phyloP scores from a whole-genome alignment of 2,329 filamentous ascomycete genomes.

The Podosphaera fusca region DNA sequence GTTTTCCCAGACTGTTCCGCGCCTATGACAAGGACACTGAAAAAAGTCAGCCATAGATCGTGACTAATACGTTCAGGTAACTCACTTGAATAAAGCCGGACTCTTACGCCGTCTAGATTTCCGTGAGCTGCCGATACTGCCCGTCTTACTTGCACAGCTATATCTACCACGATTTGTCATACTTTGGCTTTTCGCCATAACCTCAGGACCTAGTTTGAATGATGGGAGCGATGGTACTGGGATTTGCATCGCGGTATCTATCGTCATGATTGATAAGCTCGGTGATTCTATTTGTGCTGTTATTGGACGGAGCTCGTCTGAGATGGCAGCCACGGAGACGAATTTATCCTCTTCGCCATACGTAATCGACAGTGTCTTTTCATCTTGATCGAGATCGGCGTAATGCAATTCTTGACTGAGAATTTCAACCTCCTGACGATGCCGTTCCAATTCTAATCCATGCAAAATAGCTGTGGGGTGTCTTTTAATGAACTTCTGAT shows the following conservation, averaged over 20 bases:
- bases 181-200: constrained; percentile 68
- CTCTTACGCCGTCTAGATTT: constrained; percentile 87
- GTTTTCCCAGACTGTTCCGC: constrained; percentile 79
- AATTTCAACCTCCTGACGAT: constrained; percentile 30
- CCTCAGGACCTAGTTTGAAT: constrained; percentile 37
- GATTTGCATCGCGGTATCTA: constrained; percentile 5
- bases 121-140: constrained; percentile 83
- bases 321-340: constrained; percentile 36
- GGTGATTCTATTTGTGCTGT: constrained; percentile 22
- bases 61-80: neutral
- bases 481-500: constrained; percentile 39
- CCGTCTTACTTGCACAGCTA: constrained; percentile 81
- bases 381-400: constrained; percentile 23
- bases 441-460: constrained; percentile 27
- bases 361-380: constrained; percentile 12
- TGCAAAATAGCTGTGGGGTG: constrained; percentile 26
- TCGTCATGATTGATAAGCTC: constrained; percentile 12
- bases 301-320: constrained; percentile 21
- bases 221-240: constrained; percentile 25
- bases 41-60: constrained; percentile 5
- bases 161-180: constrained; percentile 93
- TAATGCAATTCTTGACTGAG: constrained; percentile 26
- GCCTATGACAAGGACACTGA: constrained; percentile 72
- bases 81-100: constrained; percentile 91
- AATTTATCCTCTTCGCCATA: constrained; percentile 39